Conservation (phyloP, 2,329 filamentous ascomycete species). For the Helotiales sp. region DNA sequence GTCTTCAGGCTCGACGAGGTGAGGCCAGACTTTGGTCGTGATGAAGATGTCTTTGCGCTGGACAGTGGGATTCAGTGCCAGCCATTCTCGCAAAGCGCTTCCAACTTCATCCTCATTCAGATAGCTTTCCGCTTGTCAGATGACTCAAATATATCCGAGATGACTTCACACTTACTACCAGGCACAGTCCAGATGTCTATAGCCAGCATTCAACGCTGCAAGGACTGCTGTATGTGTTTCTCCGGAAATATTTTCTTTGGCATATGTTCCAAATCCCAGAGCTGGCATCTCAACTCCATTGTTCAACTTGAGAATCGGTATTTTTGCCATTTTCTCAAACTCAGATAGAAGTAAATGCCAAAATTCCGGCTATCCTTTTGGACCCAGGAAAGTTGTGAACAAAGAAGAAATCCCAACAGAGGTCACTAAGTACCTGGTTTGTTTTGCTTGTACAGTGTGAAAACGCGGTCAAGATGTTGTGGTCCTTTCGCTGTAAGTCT, state of each 20-base stretch:
- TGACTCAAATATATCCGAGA: neutral
- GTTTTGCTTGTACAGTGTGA: neutral
- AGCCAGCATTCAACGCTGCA: conserved; percentile 68
- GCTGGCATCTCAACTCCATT: conserved; percentile 46
- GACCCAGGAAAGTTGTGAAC: neutral
- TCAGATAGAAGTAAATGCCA: neutral
- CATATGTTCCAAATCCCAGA: conserved; percentile 50
- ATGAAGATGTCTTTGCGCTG: conserved; percentile 52
- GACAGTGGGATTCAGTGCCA: conserved; percentile 60
- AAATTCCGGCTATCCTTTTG: no score
- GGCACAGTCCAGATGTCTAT: conserved; percentile 70
- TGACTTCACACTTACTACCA: conserved; percentile 55
- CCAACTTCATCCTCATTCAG: conserved; percentile 84
- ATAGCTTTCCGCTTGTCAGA: conserved; percentile 51
- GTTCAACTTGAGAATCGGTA: conserved; percentile 41
- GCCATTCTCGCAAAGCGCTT: conserved; percentile 73
- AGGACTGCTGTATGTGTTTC: conserved; percentile 55
- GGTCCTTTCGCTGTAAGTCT: neutral
- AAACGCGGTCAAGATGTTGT: neutral
- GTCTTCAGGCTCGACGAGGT: conserved; percentile 66
- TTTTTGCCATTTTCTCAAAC: neutral
- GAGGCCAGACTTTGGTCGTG: conserved; percentile 53
- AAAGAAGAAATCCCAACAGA: neutral
- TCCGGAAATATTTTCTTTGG: conserved; percentile 40
- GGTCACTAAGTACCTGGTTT: neutral